Evolutionary conservation across 768 basidiomycete species (phyloP), one percentile per base, ranked within the genome.

Genomic region (Calocybe indica): DNA sequence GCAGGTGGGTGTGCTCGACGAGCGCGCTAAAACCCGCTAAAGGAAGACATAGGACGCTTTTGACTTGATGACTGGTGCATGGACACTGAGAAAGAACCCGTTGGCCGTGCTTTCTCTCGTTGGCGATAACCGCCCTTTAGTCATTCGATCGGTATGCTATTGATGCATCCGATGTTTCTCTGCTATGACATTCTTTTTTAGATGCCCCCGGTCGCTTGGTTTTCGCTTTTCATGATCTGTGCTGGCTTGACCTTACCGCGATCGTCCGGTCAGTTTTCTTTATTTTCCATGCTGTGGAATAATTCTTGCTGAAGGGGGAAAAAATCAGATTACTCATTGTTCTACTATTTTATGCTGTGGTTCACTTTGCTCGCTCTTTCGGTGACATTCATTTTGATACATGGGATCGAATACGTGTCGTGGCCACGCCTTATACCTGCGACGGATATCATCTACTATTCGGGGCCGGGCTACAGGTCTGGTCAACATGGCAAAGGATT

Each of bases 371-470:
- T 90, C 39, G 60, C 74, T 32, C 54, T 80, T 44, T 74, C 92
- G 9, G 66, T 85, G 49, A 55, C 70, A 39, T 93, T 88, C 68
- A 92, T 98, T 54, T 54, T 84, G 57, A 64, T 79, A n/a, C 78
- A 95, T 64, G 95, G 94, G 34, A 83, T 94, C 53, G 89, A 92
- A 52, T 99, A 96, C 61, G 95, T 99, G 46, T 79, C 88, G 11
- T 97, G 93, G 90, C 96, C 96, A 9, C 79, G 85, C 8, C 75
- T 99, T 46, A 78, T 88, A 53, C 87, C 91, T 0, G 82, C 85
- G 4, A 84, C 92, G 40, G 88, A 92, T 48, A 72, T 84, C 44
- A 85, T 98, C 47, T 82, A 88, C 59, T 99, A 97, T 64, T 74
- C 76, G 41, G 96, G 96, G 11, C 87, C 92, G 32, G 94, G 93